Evolutionary conservation across 2,329 filamentous ascomycete genomes (phyloP).

Genomic region (Clarireedia homoeocarpa): DNA sequence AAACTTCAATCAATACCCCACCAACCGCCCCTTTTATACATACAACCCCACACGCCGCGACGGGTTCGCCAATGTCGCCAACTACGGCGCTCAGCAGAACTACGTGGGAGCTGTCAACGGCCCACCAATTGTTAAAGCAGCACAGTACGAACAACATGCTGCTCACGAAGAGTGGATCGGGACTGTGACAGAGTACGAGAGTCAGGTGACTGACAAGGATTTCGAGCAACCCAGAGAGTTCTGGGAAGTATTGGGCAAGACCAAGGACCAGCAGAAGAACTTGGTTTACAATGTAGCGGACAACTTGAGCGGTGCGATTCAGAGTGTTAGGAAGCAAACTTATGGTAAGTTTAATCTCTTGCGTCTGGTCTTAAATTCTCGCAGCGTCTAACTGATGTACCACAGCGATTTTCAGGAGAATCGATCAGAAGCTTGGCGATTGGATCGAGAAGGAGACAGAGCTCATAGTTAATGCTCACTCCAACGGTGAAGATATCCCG

Average conservation of each 20-base stretch:
- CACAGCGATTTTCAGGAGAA: no score
- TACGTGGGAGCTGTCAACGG: background rate
- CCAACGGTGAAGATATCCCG: no score
- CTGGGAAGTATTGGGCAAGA: constrained; percentile 23
- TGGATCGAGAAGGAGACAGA: no score
- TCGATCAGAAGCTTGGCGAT: no score
- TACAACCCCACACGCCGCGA: constrained; percentile 13
- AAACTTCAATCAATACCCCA: constrained; percentile 44
- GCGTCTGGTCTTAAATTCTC: no score
- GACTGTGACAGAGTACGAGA: background rate
- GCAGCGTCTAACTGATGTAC: no score
- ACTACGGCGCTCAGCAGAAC: background rate
- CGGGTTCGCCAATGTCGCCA: background rate
- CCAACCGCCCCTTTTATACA: constrained; percentile 7
- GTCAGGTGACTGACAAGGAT: constrained; percentile 30
- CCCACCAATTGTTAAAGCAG: background rate
- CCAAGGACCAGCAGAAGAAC: constrained; percentile 8
- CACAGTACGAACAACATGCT: background rate
- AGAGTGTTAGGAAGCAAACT: no score
- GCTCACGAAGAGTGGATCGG: background rate
- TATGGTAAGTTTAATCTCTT: no score
- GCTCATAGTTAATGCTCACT: no score
- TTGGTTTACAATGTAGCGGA: constrained; percentile 29
- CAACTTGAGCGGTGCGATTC: constrained; percentile 41
- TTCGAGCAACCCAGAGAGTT: constrained; percentile 31